Conservation (phyloP, 2,329 filamentous ascomycete species). For the Cercospora sp. region DNA sequence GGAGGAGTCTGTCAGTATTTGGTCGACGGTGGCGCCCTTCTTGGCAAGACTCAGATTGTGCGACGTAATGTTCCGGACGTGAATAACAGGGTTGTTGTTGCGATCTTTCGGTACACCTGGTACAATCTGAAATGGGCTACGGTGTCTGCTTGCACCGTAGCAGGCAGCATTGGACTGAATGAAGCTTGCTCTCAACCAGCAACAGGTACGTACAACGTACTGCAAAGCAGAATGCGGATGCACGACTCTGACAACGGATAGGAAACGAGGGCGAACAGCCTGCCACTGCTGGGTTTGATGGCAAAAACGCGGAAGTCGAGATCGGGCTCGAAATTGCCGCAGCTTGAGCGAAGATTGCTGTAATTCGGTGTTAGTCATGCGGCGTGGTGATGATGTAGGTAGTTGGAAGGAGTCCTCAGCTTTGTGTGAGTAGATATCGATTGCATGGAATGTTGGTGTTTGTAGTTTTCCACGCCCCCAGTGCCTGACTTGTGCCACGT, state of each 20-base stretch:
- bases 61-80: background rate
- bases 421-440: background rate
- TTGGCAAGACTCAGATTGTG: background rate
- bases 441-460: background rate
- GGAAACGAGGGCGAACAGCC: background rate
- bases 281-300: background rate
- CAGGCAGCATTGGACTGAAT: background rate
- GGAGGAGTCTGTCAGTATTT: background rate
- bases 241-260: background rate
- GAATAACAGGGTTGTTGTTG: background rate
- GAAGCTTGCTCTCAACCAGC: background rate
- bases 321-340: background rate
- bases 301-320: background rate
- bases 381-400: background rate
- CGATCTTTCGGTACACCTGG: background rate
- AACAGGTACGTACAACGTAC: background rate
- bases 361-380: too few relatives aligned
- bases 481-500: background rate
- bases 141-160: background rate
- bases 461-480: background rate
- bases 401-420: too few relatives aligned
- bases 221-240: too few relatives aligned
- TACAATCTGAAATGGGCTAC: background rate
- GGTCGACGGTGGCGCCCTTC: background rate
- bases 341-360: background rate